phyloP scores from a whole-genome alignment of 371 early-diverging fungal genomes.

The Enteropsectra breve region DNA sequence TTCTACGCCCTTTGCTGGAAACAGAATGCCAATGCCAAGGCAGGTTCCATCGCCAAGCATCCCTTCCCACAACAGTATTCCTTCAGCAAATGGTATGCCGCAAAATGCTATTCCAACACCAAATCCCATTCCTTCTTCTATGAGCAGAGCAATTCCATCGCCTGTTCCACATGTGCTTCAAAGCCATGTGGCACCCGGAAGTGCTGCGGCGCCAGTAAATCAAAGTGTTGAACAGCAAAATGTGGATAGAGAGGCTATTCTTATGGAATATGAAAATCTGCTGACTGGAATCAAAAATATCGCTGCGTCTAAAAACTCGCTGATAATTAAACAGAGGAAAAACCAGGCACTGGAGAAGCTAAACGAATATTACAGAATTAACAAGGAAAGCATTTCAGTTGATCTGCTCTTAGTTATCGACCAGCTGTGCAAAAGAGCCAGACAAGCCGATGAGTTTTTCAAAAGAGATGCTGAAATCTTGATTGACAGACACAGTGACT shows the following conservation, averaged over 20 bases:
- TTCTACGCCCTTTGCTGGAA: too few species aligned
- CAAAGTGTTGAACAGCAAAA: too few species aligned
- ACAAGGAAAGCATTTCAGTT: background rate
- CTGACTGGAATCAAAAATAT: conserved; percentile 2
- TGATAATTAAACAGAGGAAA: conserved; percentile 27
- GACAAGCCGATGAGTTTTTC: conserved; percentile 1
- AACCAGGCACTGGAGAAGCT: conserved; percentile 5
- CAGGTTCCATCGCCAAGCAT: too few species aligned
- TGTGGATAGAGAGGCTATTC: conserved; percentile 3
- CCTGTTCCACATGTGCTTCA: too few species aligned
- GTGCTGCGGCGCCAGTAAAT: too few species aligned
- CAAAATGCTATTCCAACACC: too few species aligned
- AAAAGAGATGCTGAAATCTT: conserved; percentile 16
- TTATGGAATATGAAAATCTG: conserved; percentile 4
- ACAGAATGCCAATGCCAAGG: too few species aligned
- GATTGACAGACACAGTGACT: background rate
- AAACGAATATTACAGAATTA: conserved; percentile 1
- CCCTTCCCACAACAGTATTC: too few species aligned
- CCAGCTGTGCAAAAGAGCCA: background rate
- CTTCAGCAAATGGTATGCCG: too few species aligned
- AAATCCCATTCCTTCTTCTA: too few species aligned
- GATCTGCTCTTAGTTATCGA: conserved; percentile 10
- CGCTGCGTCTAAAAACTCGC: conserved; percentile 15
- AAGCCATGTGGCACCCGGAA: too few species aligned
- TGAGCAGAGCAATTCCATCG: too few species aligned